Evolutionary conservation across 305 asterid genomes (phyloP).

Genomic region (Coffea humblotiana): DNA sequence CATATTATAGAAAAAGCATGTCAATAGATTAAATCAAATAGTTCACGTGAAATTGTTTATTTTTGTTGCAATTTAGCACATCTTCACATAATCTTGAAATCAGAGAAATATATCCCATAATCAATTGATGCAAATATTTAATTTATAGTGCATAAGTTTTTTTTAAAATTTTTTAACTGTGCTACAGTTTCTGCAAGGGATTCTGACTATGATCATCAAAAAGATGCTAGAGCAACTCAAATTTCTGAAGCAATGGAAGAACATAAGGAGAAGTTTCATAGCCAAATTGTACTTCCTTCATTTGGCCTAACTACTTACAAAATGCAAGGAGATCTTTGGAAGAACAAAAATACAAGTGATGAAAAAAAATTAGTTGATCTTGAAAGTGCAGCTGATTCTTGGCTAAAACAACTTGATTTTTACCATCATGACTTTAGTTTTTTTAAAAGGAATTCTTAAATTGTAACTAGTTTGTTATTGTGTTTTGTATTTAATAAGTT

Average conservation of each 20-base stretch:
- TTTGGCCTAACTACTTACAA: constrained; percentile 32
- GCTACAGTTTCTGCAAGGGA: not conserved
- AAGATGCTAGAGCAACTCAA: not conserved
- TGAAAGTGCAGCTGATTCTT: constrained; percentile 32
- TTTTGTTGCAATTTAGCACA: no score
- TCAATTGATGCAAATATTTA: no score
- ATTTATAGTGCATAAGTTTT: no score
- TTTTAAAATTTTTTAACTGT: no score
- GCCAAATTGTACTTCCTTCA: constrained; percentile 21
- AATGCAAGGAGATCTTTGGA: constrained; percentile 34
- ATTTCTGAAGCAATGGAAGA: not conserved
- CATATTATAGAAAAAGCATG: no score
- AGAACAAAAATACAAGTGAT: constrained; percentile 7
- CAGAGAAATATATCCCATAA: no score
- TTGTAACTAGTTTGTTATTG: not conserved
- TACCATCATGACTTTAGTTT: constrained; percentile 36
- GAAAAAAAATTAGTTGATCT: constrained; percentile 27
- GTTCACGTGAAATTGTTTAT: no score
- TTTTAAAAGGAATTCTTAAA: constrained; percentile 23
- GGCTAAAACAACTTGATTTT: constrained; percentile 34
- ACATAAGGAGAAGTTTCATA: not conserved
- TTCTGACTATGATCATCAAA: not conserved
- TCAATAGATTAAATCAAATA: no score
- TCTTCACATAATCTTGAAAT: no score
- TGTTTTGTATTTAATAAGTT: not conserved